Evolutionary conservation across 345 rosid genomes (phyloP).

Genomic region (Anacardium occidentale): DNA sequence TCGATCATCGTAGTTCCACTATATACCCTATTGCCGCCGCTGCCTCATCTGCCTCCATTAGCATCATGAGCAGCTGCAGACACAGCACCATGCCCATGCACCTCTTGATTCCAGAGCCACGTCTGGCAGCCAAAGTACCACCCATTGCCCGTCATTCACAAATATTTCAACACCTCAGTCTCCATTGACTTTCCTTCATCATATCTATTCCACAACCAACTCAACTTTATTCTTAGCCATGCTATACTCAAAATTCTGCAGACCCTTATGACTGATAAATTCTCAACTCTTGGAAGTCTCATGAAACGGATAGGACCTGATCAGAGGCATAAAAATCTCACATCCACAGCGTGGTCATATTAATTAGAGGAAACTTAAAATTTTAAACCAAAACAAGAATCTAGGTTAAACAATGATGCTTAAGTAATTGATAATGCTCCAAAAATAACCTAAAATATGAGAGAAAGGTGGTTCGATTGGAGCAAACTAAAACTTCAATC

Average conservation of each 20-base stretch:
- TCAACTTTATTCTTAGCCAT: not conserved
- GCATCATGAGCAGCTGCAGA: not conserved
- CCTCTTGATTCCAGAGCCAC: not conserved
- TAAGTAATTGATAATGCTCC: not conserved
- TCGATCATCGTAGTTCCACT: not conserved
- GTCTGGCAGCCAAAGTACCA: not conserved
- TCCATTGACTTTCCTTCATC: not conserved
- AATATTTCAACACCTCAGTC: not conserved
- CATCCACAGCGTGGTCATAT: not conserved
- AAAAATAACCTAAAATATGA: not conserved
- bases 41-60: not conserved
- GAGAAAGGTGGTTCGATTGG: not conserved
- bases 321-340: not conserved
- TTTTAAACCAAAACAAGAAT: not conserved
- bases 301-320: not conserved
- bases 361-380: not conserved
- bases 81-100: not conserved
- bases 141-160: no score
- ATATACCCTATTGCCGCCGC: not conserved
- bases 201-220: not conserved
- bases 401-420: not conserved
- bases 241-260: not conserved
- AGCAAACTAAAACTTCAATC: not conserved
- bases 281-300: not conserved
- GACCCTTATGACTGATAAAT: not conserved